These are phyloP conservation scores for Thermothielavioides terrestris DNA, from an alignment of 495 filamentous ascomycete genomes.

Conservation along the genomic window DNA sequence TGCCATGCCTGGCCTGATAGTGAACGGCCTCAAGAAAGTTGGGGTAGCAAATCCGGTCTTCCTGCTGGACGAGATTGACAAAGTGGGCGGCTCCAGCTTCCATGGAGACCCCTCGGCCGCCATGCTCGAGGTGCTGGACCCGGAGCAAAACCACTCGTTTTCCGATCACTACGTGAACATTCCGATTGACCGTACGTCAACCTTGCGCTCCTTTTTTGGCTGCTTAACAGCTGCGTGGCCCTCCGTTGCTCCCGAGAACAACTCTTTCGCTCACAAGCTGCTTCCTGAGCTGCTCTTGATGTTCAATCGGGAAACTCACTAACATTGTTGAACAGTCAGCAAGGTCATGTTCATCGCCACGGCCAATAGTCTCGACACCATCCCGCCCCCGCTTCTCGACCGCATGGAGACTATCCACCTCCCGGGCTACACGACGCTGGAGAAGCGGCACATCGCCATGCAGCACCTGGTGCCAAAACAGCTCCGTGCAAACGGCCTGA, in stretches of 20 bases:
- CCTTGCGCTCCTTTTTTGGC: no score
- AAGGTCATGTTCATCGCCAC: constrained; percentile 99
- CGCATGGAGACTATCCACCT: constrained; percentile 93
- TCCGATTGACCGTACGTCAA: constrained; percentile 86
- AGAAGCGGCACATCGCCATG: constrained; percentile 92
- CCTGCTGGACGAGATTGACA: constrained; percentile 97
- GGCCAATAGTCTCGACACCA: constrained; percentile 91
- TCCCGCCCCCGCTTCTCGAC: constrained; percentile 88
- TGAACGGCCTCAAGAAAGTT: constrained; percentile 91
- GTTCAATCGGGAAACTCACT: no score
- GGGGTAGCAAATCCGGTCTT: constrained; percentile 95
- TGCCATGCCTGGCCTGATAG: constrained; percentile 94
- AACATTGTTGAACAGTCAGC: no score
- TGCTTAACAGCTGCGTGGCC: no score
- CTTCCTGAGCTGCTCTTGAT: no score
- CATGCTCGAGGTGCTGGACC: constrained; percentile 96
- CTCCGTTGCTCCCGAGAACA: no score
- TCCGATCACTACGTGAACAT: constrained; percentile 95
- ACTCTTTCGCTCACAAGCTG: no score
- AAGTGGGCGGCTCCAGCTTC: constrained; percentile 83
- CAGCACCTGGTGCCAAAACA: constrained; percentile 94
- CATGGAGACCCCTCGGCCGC: constrained; percentile 98
- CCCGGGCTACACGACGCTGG: constrained; percentile 93
- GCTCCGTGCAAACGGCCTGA: constrained; percentile 67
- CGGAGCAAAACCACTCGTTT: constrained; percentile 94